Percentiles rank a stretch among this genome's conserved stretches.
phyloP scores from a whole-genome alignment of 192 early-diverging fungal genomes.

The Gamsiella multidivaricata region DNA sequence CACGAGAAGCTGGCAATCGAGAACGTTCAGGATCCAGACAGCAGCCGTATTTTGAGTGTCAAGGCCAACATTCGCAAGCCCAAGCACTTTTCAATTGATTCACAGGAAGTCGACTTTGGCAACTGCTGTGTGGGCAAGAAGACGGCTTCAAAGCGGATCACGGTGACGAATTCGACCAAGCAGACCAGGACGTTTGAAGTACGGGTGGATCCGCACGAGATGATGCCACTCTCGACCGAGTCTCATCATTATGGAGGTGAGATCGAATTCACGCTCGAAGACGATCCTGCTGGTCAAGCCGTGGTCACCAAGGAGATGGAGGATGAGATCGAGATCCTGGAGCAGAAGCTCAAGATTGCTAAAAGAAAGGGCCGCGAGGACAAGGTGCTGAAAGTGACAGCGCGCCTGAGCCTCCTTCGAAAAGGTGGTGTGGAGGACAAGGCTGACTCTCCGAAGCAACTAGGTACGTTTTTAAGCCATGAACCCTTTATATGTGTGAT shows the following conservation, averaged over 20 bases:
- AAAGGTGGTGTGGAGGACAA: conserved; percentile 46
- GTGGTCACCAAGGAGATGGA: conserved; percentile 77
- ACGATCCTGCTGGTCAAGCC: conserved; percentile 65
- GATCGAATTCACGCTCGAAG: conserved; percentile 72
- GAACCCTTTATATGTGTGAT: neutral
- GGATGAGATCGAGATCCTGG: conserved; percentile 95
- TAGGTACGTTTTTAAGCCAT: conserved; percentile 5
- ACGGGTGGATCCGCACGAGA: conserved; percentile 75
- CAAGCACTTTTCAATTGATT: conserved; percentile 86
- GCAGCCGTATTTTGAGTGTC: conserved; percentile 80
- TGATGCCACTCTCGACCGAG: conserved; percentile 52
- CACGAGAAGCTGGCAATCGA: conserved; percentile 88
- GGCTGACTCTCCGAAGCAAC: neutral
- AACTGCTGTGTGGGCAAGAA: conserved; percentile 68
- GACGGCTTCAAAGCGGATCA: conserved; percentile 68
- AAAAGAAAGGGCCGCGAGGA: conserved; percentile 87
- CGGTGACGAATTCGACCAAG: conserved; percentile 86
- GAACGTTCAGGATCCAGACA: conserved; percentile 88
- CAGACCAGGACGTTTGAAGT: conserved; percentile 84
- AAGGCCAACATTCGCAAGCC: conserved; percentile 93
- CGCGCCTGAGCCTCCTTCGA: conserved; percentile 81
- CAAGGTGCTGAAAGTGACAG: conserved; percentile 85
- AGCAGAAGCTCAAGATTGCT: conserved; percentile 98
- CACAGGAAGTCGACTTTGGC: conserved; percentile 81
- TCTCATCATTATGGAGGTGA: conserved; percentile 65